Evolutionary conservation across 163 green algal species (phyloP), one percentile per base, ranked within the genome.

Genomic region (Scenedesmus sp.): DNA sequence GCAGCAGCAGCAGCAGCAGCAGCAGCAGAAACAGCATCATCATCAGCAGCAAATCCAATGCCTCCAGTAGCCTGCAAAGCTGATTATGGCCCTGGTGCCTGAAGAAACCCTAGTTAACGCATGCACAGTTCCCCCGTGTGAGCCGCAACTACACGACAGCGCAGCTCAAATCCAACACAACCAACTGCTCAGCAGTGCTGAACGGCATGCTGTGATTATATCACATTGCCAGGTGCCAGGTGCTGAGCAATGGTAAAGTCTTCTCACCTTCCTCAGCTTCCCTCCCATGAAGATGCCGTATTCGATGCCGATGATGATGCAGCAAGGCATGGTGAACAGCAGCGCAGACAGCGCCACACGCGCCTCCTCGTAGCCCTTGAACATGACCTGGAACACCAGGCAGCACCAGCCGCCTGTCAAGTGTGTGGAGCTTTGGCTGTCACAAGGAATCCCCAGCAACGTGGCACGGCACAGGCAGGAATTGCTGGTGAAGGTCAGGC

Each of bases 341-440:
- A 92, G 83, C 33, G 83, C 37, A 26, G 72, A 61, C 18, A 92
- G 56, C 16, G 89, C 89, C 61, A 92, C 89, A 18, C 89, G 72
- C 22, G 89, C 83, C 73, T 92, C 89, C 73, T 92, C 89, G 68
- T 92, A 92, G 53, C 89, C 89, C 51, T 90, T 89, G 51, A 92
- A 92, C 82, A 83, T 87, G 4, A 92, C 70, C 85, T 90, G 43
- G 44, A 83, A 18, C 10, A 24, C n/a, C 35, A 59, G 16, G 24
- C 46, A 73, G n/a, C 30, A 51, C 16, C 49, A 59, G 2, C 6
- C 1, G 56, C 56, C 1, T 70, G 2, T 16, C n/a, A n/a, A n/a
- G n/a, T n/a, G n/a, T n/a, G n/a, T n/a, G n/a, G 78, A 59, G 22
- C 4, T 13, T 51, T 51, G 12, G n/a, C 40, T 65, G 79, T 40